Evolutionary conservation across 495 filamentous ascomycete species (phyloP), one percentile per base, ranked within the genome.

Genomic region (Hyphodiscus hymeniophilus): DNA sequence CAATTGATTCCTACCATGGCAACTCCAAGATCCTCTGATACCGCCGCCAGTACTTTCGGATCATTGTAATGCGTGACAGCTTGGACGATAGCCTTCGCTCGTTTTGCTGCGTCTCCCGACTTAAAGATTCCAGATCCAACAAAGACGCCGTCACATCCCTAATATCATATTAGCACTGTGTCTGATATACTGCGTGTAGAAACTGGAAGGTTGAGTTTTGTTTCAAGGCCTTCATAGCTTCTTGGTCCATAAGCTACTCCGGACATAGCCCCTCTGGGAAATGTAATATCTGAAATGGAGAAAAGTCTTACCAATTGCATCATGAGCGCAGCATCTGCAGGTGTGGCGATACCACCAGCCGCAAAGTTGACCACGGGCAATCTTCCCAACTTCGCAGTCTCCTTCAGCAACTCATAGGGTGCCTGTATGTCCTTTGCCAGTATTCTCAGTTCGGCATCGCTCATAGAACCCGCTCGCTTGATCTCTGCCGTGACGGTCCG

Each of bases 41-140:
- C 86, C 66, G 94, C 81, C 0, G 91, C 89, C 48, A 98, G 66
- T 5, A 94, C 76, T 72, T 85, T 80, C n/a, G 87, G 65, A 61
- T 98, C 88, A 53, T 79, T 85, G 67, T 69, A 95, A 64, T 96
- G 84, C 32, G 89, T 91, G 7, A 87, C 85, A 12, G 92, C 94
- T 69, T 94, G 85, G 43, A 98, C 92, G 58, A 98, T 96, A 28
- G 92, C 92, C 65, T 80, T 82, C 7, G 92, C 92, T 56, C 92
- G 75, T 75, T 87, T 82, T 38, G 79, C 74, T 18, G 92, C 84
- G 67, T 97, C 81, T 11, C 90, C 94, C 10, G 76, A 82, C 79
- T 98, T 98, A 75, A 98, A 98, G 65, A 98, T 97, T 32, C 92
- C 92, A 38, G 80, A 86, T 24, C 92, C 92, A 38, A 98, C 92